Evolutionary conservation across 306 rosid genomes (phyloP).

Genomic region (Begonia loranthoides): DNA sequence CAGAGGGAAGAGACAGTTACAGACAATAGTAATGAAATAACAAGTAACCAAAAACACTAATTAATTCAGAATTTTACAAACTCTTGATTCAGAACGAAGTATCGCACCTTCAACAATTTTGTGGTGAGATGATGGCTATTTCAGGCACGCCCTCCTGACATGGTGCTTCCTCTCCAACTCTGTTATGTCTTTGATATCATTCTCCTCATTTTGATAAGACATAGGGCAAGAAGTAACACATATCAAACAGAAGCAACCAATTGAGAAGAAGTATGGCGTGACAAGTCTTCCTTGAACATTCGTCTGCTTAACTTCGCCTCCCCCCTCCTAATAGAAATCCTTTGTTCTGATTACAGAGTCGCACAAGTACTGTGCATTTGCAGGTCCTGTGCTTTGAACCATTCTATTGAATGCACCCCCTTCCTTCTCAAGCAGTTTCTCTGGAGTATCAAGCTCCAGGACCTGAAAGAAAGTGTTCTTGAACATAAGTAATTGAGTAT

Average conservation of each 20-base stretch:
- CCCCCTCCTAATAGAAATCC: constrained; percentile 6
- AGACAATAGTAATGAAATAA: too few species aligned
- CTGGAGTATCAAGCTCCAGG: constrained; percentile 49
- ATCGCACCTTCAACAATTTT: constrained; percentile 45
- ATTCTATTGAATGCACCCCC: constrained; percentile 59
- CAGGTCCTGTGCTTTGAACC: constrained; percentile 77
- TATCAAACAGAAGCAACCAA: constrained; percentile 63
- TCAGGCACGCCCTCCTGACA: constrained; percentile 28
- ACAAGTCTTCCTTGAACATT: constrained; percentile 21
- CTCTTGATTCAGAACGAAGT: background rate
- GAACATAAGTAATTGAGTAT: background rate
- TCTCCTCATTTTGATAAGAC: constrained; percentile 43
- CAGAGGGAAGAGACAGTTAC: background rate
- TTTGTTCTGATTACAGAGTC: constrained; percentile 32
- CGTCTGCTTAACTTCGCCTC: constrained; percentile 12
- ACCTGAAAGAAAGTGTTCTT: constrained; percentile 26
- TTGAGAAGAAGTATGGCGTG: constrained; percentile 16
- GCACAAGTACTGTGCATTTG: constrained; percentile 61
- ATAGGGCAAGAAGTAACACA: constrained; percentile 57
- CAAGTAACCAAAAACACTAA: too few species aligned
- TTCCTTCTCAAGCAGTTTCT: constrained; percentile 39
- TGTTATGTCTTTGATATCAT: constrained; percentile 69
- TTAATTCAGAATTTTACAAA: too few species aligned
- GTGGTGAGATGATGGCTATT: constrained; percentile 65
- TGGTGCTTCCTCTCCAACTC: constrained; percentile 37